phyloP scores from a whole-genome alignment of 148 eudicot genomes.

The Agrostemma githago region DNA sequence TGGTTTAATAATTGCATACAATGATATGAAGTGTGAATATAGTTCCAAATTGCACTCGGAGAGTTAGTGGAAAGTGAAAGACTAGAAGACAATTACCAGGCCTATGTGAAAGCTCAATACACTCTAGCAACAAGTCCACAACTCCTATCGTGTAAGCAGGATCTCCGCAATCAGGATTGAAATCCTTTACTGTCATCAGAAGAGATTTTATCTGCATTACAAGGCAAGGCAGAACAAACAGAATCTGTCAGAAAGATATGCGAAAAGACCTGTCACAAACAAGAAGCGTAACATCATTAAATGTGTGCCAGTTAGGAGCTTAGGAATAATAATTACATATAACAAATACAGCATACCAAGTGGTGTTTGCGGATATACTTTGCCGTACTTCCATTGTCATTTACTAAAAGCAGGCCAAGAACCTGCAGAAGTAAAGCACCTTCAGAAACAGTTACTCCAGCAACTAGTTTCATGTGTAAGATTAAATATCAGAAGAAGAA shows the following conservation, averaged over 20 bases:
- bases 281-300: not conserved
- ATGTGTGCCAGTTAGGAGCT: not conserved
- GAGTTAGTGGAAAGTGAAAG: slow-evolving; percentile 10
- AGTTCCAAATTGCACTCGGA: not conserved
- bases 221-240: not conserved
- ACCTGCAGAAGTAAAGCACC: slow-evolving; percentile 46
- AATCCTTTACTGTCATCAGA: slow-evolving; percentile 83
- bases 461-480: not conserved
- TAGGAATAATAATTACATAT: not conserved
- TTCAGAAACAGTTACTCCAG: slow-evolving; percentile 15
- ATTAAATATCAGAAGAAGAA: not conserved
- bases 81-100: slow-evolving; percentile 54
- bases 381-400: slow-evolving; percentile 94
- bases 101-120: slow-evolving; percentile 85
- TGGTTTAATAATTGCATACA: slow-evolving; percentile 14
- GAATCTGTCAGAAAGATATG: slow-evolving; percentile 6
- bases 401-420: slow-evolving; percentile 84
- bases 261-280: not conserved
- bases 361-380: slow-evolving; percentile 92
- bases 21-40: not conserved
- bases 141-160: slow-evolving; percentile 96
- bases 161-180: slow-evolving; percentile 72
- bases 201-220: slow-evolving; percentile 82
- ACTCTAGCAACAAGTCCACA: slow-evolving; percentile 92
- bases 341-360: slow-evolving; percentile 52